phyloP scores from a whole-genome alignment of 2,329 filamentous ascomycete species.

The Fusarium stilboides region DNA sequence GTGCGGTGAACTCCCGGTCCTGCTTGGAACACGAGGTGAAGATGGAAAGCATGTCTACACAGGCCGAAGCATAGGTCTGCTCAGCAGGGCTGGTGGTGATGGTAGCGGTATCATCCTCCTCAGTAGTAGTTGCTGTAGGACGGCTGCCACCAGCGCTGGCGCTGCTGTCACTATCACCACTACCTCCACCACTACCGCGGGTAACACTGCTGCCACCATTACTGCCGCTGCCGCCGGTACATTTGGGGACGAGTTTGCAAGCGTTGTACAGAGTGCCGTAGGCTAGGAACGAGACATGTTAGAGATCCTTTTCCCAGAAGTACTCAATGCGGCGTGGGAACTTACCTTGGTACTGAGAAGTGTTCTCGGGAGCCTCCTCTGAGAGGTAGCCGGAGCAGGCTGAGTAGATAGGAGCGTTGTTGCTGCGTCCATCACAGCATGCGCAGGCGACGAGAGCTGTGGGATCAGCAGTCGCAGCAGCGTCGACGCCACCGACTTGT shows the following conservation, averaged over 20 bases:
- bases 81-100: constrained; percentile 32
- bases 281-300: constrained; percentile 37
- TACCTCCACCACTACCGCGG: neutral
- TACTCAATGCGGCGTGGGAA: neutral
- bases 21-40: constrained; percentile 48
- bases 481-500: constrained; percentile 44
- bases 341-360: constrained; percentile 48
- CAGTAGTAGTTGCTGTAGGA: constrained; percentile 17
- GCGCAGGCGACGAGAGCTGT: constrained; percentile 48
- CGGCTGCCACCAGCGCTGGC: neutral
- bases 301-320: neutral
- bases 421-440: constrained; percentile 46
- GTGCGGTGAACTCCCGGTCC: constrained; percentile 46
- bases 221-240: constrained; percentile 12
- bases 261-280: constrained; percentile 48
- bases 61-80: constrained; percentile 46
- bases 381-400: constrained; percentile 51
- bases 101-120: constrained; percentile 10
- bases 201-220: neutral
- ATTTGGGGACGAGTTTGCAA: constrained; percentile 38
- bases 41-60: constrained; percentile 48
- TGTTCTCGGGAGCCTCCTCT: constrained; percentile 42
- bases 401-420: constrained; percentile 49
- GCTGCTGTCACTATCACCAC: neutral
- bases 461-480: constrained; percentile 44